Base-by-base conservation (phyloP, 805 yeast genomes). In the Sugiyamaella qingdaonensis region DNA sequence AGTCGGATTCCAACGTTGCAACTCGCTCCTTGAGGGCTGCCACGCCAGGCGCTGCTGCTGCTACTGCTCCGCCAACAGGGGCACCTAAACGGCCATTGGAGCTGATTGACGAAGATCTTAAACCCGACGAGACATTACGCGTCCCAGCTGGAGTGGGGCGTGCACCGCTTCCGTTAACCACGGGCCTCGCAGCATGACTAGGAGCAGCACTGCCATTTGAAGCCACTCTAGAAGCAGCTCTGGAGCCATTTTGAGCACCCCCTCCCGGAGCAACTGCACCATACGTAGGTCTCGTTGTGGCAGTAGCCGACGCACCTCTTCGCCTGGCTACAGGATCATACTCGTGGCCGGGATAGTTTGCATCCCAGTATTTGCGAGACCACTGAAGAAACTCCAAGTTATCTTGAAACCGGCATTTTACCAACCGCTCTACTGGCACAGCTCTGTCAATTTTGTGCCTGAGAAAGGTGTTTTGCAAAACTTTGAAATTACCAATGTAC, bases 361-460 rank as follows among this genome's bases (percentile, higher is more conserved):
- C 92, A 57, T 77, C 75, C 97, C 98, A 92, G 63, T 75, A 84
- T 62, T 78, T 79, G 64, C 87, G 84, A 64, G 89, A 76, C 97
- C 97, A 94, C 71, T 94, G 99, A 58, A 91, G 73, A 63, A 94
- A 86, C 71, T 91, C 98, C 62, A 94, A 77, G 68, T 94, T 94
- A 65, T 92, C 98, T 68, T 94, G 99, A 61, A 94, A 80, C 63
- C 87, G 77, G 73, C 97, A 94, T 69, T 88, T 88, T 67, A 87
- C 81, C 55, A 94, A 76, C 57, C 78, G 77, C 54, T 88, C 96
- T 29, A 90, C 94, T 29, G 90, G 91, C 31, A 94, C 81, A 14
- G 80, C 77, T 61, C 89, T 82, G 52, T 84, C 81, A 56, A 94
- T 82, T 44, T 76, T 73, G 64, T 88, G 89, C 61, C 74, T 80